Evolutionary conservation across 306 rosid genomes (phyloP), one percentile per base, ranked within the genome.

Genomic region (Ormosia semicastrata): DNA sequence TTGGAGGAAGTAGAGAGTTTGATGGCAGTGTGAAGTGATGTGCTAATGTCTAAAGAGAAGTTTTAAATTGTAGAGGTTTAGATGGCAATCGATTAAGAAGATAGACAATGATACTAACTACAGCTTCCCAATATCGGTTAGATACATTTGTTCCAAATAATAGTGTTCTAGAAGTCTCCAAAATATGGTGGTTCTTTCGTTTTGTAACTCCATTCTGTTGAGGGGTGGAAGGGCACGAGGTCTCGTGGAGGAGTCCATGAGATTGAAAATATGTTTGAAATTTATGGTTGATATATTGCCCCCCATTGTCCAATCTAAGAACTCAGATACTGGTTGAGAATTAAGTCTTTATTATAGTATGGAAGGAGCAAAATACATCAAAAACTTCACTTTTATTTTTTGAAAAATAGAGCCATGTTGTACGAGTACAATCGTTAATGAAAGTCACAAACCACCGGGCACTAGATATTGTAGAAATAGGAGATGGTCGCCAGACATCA

Each of bases 211-310:
- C 69, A 37, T 74, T 74, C 37, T 74, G 68, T 24, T 74, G 68
- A 7, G 77, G 78, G n/a, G 72, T 70, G 7, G 70, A 53, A 44
- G 78, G 11, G 18, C 40, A 70, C 0, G 50, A 57, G 13, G 64
- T 71, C 44, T 80, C 84, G 62, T 80, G 84, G 0, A 71, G 17
- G 9, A 80, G 33, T 1, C 84, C 63, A 59, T 80, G 39, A 0
- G 2, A 0, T 2, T 57, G 14, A 9, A 79, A 79, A 5, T 58
- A 66, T 3, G 15, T 4, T 1, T 11, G 14, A 8, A 56, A 73
- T 0, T 37, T 15, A 2, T 14, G n/a, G 47, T 78, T 78, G 7
- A 39, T 24, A 36, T 32, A 78, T 14, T 78, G 67, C 1, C 67
- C 67, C 43, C 67, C 58, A 56, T 78, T 78, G 40, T 78, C 76